phyloP scores from a whole-genome alignment of 495 filamentous ascomycete genomes.

The Aspergillus kassunensis region DNA sequence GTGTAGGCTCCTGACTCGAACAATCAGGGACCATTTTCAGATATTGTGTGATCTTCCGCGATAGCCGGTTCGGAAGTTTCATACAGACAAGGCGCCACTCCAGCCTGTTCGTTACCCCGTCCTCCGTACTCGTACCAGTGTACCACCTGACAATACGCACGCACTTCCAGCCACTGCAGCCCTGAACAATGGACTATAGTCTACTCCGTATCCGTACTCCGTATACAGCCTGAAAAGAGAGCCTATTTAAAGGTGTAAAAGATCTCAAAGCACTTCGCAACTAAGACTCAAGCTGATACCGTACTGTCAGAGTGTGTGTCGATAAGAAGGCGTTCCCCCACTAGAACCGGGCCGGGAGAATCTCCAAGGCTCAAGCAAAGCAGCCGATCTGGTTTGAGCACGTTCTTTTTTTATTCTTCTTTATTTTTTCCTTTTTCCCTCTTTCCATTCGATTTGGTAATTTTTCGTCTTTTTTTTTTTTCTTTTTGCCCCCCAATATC shows the following conservation, averaged over 20 bases:
- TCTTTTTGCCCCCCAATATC: constrained; percentile 24
- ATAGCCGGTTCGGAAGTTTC: constrained; percentile 21
- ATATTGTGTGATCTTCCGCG: constrained; percentile 22
- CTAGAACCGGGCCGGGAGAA: constrained; percentile 16
- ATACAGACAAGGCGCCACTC: background rate
- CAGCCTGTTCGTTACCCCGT: constrained; percentile 8
- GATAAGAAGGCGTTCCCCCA: constrained; percentile 11
- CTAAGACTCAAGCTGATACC: too few relatives aligned
- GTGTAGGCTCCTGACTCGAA: background rate
- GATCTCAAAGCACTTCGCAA: too few relatives aligned
- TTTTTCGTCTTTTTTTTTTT: constrained; percentile 16
- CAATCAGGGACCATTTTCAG: constrained; percentile 3
- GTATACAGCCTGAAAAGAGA: too few relatives aligned
- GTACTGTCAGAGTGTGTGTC: background rate
- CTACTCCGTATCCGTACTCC: too few relatives aligned
- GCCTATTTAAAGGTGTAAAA: too few relatives aligned
- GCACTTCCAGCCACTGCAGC: constrained; percentile 24
- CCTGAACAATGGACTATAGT: too few relatives aligned
- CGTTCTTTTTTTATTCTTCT: constrained; percentile 23
- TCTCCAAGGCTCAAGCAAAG: constrained; percentile 23
- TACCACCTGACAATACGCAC: constrained; percentile 18
- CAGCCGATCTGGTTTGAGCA: constrained; percentile 25
- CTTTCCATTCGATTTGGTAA: constrained; percentile 17
- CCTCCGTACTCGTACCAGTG: too few relatives aligned
- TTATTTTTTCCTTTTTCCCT: constrained; percentile 17